phyloP scores from a whole-genome alignment of 257 asterid species.

The Henckelia pumila region DNA sequence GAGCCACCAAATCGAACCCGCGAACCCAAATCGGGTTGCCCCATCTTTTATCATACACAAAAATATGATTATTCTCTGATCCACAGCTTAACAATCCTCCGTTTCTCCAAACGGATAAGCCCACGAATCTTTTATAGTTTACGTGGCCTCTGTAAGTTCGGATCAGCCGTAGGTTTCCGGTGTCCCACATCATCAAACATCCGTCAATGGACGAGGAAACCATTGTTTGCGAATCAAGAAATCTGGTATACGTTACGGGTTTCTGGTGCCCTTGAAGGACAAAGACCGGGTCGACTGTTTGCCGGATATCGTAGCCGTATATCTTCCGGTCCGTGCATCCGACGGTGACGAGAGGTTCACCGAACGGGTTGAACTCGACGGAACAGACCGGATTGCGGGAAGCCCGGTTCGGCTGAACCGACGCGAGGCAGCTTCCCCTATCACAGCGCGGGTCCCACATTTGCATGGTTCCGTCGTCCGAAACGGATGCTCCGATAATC shows the following conservation, averaged over 20 bases:
- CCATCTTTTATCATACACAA: conserved; percentile 88
- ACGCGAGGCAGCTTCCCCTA: conserved; percentile 33
- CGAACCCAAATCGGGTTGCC: conserved; percentile 72
- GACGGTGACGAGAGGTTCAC: conserved; percentile 41
- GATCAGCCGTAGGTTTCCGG: conserved; percentile 34
- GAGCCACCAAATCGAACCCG: conserved; percentile 35
- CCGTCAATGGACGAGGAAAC: conserved; percentile 74
- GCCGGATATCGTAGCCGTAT: conserved; percentile 64
- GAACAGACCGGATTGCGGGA: conserved; percentile 61
- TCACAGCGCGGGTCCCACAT: conserved; percentile 84
- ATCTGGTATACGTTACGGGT: conserved; percentile 61
- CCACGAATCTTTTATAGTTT: conserved; percentile 70
- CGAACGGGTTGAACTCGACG: conserved; percentile 75
- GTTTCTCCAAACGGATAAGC: conserved; percentile 68
- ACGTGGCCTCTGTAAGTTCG: conserved; percentile 69
- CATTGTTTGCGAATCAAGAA: conserved; percentile 44
- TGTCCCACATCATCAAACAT: conserved; percentile 66
- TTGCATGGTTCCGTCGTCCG: conserved; percentile 93
- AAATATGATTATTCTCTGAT: conserved; percentile 70
- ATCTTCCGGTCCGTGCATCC: conserved; percentile 73
- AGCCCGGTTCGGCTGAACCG: conserved; percentile 47
- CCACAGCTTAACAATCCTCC: conserved; percentile 87
- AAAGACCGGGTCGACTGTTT: conserved; percentile 46
- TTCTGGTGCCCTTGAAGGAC: conserved; percentile 63
- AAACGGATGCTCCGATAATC: conserved; percentile 75